Conservation (phyloP, 306 rosid genomes). For the Gastrolobium villosum region DNA sequence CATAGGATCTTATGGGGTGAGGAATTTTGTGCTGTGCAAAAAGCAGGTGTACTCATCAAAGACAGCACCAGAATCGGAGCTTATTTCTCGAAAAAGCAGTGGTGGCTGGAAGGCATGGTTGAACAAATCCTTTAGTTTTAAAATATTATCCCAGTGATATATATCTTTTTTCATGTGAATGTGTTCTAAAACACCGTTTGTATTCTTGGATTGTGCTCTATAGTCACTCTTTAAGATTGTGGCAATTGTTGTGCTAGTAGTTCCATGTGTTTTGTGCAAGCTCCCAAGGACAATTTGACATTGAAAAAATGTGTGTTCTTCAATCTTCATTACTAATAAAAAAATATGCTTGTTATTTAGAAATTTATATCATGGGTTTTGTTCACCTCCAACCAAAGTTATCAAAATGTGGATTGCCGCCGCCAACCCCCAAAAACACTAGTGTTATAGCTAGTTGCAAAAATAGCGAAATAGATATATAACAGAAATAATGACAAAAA, state of each 20-base stretch:
- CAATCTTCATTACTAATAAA: neutral
- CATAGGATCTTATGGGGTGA: conserved; percentile 61
- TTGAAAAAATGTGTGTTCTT: conserved; percentile 1
- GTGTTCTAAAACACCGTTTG: neutral
- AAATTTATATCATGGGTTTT: neutral
- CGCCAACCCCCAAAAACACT: too few species aligned
- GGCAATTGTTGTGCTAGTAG: conserved; percentile 3
- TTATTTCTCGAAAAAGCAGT: conserved; percentile 51
- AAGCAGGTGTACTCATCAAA: conserved; percentile 51
- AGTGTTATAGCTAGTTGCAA: too few species aligned
- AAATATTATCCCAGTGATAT: conserved; percentile 45
- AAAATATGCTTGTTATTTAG: conserved; percentile 29
- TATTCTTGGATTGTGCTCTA: conserved; percentile 15
- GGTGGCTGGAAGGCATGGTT: conserved; percentile 69
- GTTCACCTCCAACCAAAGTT: too few species aligned
- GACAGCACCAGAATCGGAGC: conserved; percentile 49
- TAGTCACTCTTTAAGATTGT: neutral
- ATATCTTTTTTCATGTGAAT: neutral
- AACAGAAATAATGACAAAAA: too few species aligned
- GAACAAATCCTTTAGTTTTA: conserved; percentile 51
- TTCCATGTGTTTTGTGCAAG: conserved; percentile 9
- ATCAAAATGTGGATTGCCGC: too few species aligned
- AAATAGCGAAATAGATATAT: too few species aligned
- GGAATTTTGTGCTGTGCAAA: conserved; percentile 69
- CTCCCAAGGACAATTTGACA: neutral